Evolutionary conservation across 2,329 filamentous ascomycete species (phyloP).

Genomic region (Parasarocladium wereldwijsianum): DNA sequence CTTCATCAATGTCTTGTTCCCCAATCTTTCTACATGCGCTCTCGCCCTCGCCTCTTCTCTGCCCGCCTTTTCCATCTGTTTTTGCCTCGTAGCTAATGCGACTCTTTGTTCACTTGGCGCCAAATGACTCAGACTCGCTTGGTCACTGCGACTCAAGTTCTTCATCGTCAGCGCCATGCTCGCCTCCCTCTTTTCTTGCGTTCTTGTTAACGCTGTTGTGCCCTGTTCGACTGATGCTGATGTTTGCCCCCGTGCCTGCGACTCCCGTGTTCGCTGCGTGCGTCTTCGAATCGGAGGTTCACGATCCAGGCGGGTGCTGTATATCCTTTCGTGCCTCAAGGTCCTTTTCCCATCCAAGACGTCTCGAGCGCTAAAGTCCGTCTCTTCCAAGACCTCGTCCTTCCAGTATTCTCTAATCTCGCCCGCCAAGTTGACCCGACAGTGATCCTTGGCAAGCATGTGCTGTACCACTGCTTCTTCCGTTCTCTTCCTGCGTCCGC

Average conservation of each 20-base stretch:
- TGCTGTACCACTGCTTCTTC: slow-evolving; percentile 33
- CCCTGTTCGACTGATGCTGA: too few species aligned
- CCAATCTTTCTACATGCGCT: not conserved
- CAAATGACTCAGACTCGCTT: slow-evolving; percentile 1
- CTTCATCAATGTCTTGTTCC: slow-evolving; percentile 1
- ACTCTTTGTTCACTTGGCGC: not conserved
- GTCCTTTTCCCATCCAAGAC: too few species aligned
- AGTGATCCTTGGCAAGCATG: slow-evolving; percentile 34
- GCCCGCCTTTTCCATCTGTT: slow-evolving; percentile 1
- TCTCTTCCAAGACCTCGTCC: slow-evolving; percentile 5
- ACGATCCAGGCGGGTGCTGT: too few species aligned
- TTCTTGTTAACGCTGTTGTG: too few species aligned
- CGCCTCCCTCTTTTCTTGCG: too few species aligned
- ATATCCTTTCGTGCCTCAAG: too few species aligned
- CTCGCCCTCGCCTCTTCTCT: not conserved
- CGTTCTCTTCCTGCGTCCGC: slow-evolving; percentile 26
- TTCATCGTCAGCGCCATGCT: too few species aligned
- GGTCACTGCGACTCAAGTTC: not conserved
- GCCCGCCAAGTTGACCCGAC: slow-evolving; percentile 22
- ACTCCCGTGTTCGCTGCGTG: too few species aligned
- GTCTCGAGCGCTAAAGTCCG: not conserved
- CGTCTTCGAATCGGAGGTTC: too few species aligned
- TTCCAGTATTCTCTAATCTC: slow-evolving; percentile 28
- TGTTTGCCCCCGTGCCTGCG: too few species aligned
- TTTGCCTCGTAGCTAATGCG: not conserved